Base-by-base conservation (phyloP, 345 rosid genomes). In the Salix brachista region DNA sequence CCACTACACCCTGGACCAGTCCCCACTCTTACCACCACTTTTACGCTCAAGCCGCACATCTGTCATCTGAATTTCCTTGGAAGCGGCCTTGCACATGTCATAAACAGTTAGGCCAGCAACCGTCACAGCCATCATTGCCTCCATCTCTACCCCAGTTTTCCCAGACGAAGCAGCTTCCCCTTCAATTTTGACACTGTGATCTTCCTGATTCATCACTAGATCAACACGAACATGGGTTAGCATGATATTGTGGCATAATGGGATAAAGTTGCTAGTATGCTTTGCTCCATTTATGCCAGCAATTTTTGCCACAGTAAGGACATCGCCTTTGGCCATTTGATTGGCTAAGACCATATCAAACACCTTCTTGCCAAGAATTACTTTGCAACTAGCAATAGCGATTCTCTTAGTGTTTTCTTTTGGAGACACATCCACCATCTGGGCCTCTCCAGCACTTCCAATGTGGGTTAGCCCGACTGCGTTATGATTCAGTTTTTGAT, bases 61-160 rank as follows among this genome's bases (percentile, higher is more conserved):
- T 1, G 92, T 88, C 48, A 93, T 87, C 71, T 76, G 79, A 14
- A 96, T 90, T 75, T 87, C 98, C 83, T 93, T 92, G 0, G 97
- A 96, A 70, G 96, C 97, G 81, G 97, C 99, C 86, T 93, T 92
- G 83, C 99, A 96, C 99, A 93, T 96, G 73, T 96, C 99, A 44
- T 96, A 91, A 46, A 93, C 97, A n/a, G 97, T 91, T 41, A 96
- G 88, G 18, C 94, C 95, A 8, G 98, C 97, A 70, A 89, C 86
- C 3, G 88, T 83, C 52, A 89, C 97, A 26, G 97, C 94, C 4
- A 92, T 89, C 96, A 93, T 36, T 26, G 97, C 99, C 85, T 96
- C 99, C 94, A 93, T 96, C 68, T 93, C 98, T 12, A 96, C 99
- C 60, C 97, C 96, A 0, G 97, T 96, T 87, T 87, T 92, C 7